A percentile compares a stretch with the other conserved stretches of the same genome.
Evolutionary conservation across 345 rosid genomes (phyloP).

Genomic region (Linum tenue): DNA sequence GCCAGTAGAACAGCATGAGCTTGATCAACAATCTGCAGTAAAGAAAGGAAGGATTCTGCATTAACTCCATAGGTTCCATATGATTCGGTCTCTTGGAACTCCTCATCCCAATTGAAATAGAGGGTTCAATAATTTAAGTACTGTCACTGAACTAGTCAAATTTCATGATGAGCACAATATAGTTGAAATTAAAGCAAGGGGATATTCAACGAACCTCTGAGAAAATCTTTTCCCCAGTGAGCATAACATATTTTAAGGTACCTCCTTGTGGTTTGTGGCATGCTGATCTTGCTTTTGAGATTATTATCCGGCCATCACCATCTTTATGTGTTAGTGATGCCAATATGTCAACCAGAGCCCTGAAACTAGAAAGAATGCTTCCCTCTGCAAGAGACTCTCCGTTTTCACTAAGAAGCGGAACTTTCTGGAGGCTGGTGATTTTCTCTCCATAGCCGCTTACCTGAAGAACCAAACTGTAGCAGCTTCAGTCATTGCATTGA

Average conservation of each 20-base stretch:
- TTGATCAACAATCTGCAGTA: constrained; percentile 61
- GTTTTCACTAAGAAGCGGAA: constrained; percentile 20
- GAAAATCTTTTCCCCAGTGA: constrained; percentile 76
- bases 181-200: constrained; percentile 4
- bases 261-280: constrained; percentile 45
- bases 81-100: neutral
- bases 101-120: constrained; percentile 1
- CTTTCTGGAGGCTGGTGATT: constrained; percentile 37
- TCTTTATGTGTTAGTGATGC: constrained; percentile 63
- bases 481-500: constrained; percentile 6
- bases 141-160: no score
- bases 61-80: constrained; percentile 3
- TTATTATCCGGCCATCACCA: constrained; percentile 82
- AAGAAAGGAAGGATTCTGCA: constrained; percentile 6
- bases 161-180: constrained; percentile 5
- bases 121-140: no score
- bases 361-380: constrained; percentile 65
- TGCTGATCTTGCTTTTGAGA: constrained; percentile 45
- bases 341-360: constrained; percentile 55
- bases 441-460: constrained; percentile 73
- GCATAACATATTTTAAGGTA: constrained; percentile 77
- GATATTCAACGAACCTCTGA: constrained; percentile 53
- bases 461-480: constrained; percentile 26
- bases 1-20: constrained; percentile 79
- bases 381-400: constrained; percentile 31